These are phyloP conservation scores for Talaromyces sp. DNA, from an alignment of 2,329 filamentous ascomycete genomes.

Conservation along the genomic window DNA sequence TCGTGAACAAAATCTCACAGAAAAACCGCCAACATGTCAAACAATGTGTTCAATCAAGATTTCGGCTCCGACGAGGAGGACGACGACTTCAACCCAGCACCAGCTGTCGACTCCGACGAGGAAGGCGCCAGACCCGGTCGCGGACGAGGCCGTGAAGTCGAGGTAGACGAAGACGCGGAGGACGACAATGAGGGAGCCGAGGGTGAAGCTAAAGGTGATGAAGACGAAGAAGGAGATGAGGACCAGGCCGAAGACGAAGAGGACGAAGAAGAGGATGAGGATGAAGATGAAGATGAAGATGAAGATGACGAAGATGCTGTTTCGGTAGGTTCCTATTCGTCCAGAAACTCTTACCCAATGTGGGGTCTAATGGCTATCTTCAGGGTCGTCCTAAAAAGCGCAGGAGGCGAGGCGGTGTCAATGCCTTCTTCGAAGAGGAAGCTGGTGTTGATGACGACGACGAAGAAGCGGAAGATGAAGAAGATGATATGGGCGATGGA, in stretches of 20 bases:
- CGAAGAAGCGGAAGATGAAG: constrained; percentile 83
- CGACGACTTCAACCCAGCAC: constrained; percentile 82
- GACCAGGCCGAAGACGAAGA: constrained; percentile 59
- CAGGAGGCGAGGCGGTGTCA: constrained; percentile 61
- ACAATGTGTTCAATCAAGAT: constrained; percentile 49
- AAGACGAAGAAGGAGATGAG: constrained; percentile 46
- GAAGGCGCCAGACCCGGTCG: constrained; percentile 39
- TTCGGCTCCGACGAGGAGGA: constrained; percentile 67
- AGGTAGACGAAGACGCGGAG: constrained; percentile 44
- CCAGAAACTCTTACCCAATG: no score
- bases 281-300: constrained; percentile 51
- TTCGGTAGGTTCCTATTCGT: constrained; percentile 36
- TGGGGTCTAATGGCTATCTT: constrained; percentile 12
- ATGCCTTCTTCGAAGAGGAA: constrained; percentile 92
- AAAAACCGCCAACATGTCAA: constrained; percentile 28
- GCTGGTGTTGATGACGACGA: constrained; percentile 95
- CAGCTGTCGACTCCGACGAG: constrained; percentile 67
- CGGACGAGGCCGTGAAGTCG: constrained; percentile 39
- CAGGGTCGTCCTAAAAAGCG: constrained; percentile 76
- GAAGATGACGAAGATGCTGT: constrained; percentile 62
- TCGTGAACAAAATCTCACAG: no score
- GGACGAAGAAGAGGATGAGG: constrained; percentile 49
- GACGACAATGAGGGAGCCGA: constrained; percentile 31
- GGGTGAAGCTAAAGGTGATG: constrained; percentile 35
- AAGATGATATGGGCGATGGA: constrained; percentile 77